phyloP scores from a whole-genome alignment of 495 filamentous ascomycete species.

The Aspergillus campestris region DNA sequence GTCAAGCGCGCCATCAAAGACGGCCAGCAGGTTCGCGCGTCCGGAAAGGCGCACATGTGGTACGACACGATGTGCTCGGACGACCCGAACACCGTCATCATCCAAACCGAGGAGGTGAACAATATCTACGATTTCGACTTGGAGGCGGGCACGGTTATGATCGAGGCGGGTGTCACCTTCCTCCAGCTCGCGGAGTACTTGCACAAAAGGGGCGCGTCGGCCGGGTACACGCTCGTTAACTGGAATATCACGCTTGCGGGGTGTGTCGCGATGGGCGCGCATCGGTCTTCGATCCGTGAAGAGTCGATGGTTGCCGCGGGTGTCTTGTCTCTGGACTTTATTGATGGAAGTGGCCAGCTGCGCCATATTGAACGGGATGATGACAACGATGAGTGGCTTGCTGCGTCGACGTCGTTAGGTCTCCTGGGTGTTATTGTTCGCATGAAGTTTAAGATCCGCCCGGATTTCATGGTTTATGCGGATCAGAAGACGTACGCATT shows the following conservation, averaged over 20 bases:
- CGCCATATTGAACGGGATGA: slow-evolving; percentile 8
- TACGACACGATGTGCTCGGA: slow-evolving; percentile 13
- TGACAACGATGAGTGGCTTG: slow-evolving; percentile 7
- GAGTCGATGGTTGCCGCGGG: slow-evolving; percentile 9
- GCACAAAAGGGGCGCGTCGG: slow-evolving; percentile 4
- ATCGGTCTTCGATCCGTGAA: slow-evolving; percentile 8
- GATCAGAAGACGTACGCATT: slow-evolving; percentile 8
- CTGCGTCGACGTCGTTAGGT: slow-evolving; percentile 8
- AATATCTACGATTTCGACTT: slow-evolving; percentile 6
- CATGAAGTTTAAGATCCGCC: slow-evolving; percentile 10
- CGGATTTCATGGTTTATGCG: slow-evolving; percentile 10
- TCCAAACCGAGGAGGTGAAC: slow-evolving; percentile 7
- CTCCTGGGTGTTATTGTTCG: slow-evolving; percentile 7
- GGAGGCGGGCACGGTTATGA: slow-evolving; percentile 6
- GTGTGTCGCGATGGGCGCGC: slow-evolving; percentile 9
- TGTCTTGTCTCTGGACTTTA: slow-evolving; percentile 5
- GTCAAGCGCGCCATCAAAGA: slow-evolving; percentile 4
- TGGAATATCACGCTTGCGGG: slow-evolving; percentile 10
- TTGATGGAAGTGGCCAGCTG: slow-evolving; percentile 4
- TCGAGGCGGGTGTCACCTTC: slow-evolving; percentile 9
- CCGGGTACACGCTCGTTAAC: slow-evolving; percentile 9
- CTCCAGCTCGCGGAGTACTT: slow-evolving; percentile 8
- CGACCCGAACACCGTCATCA: slow-evolving; percentile 10
- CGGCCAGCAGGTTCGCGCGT: slow-evolving; percentile 6
- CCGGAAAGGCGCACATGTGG: slow-evolving; percentile 9